A percentile compares a stretch with the other conserved stretches of the same genome.
phyloP scores from a whole-genome alignment of 108 stramenopile genomes.

The Craspedostauros australis region DNA sequence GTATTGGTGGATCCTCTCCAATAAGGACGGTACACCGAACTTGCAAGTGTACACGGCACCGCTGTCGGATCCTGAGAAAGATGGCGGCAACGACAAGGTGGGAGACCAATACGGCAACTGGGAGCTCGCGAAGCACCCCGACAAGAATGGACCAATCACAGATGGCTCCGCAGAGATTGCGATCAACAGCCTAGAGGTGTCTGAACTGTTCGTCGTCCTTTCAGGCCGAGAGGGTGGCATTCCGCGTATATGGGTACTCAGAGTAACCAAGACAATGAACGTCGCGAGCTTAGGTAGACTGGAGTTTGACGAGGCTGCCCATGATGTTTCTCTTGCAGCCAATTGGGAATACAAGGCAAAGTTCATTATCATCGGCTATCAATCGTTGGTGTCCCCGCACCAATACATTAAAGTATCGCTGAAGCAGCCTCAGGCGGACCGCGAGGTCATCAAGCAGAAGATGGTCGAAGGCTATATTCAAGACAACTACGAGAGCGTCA shows the following conservation, averaged over 20 bases:
- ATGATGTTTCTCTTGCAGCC: slow-evolving; percentile 48
- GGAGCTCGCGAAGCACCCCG: slow-evolving; percentile 24
- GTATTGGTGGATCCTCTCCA: slow-evolving; percentile 64
- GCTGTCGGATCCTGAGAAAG: slow-evolving; percentile 34
- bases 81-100: slow-evolving; percentile 26
- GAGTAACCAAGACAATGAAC: slow-evolving; percentile 17
- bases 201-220: slow-evolving; percentile 44
- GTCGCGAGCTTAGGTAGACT: slow-evolving; percentile 18
- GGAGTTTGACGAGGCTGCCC: slow-evolving; percentile 73
- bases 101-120: slow-evolving; percentile 27
- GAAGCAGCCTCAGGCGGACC: slow-evolving; percentile 34
- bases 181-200: slow-evolving; percentile 44
- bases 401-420: slow-evolving; percentile 58
- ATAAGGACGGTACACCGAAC: slow-evolving; percentile 58
- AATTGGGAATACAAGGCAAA: slow-evolving; percentile 70
- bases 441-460: slow-evolving; percentile 67
- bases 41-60: slow-evolving; percentile 57
- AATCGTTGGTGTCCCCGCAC: slow-evolving; percentile 76
- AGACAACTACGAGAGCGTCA: slow-evolving; percentile 64
- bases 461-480: slow-evolving; percentile 82
- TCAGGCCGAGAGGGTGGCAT: slow-evolving; percentile 61
- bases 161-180: slow-evolving; percentile 41
- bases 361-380: slow-evolving; percentile 66
- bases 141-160: slow-evolving; percentile 36
- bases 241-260: slow-evolving; percentile 61